phyloP scores from a whole-genome alignment of 306 rosid genomes.

The Cucurbita moschata region DNA sequence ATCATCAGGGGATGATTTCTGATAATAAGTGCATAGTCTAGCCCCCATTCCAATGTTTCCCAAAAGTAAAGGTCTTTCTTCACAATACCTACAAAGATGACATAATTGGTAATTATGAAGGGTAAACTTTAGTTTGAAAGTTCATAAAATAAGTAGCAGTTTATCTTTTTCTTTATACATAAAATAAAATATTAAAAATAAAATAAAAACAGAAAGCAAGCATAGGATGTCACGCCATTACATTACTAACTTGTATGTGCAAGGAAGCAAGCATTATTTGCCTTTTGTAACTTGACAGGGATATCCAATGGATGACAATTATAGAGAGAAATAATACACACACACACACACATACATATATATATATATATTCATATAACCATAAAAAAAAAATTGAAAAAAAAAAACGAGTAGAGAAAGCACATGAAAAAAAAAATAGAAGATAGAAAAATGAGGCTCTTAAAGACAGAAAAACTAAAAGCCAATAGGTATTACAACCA shows the following conservation, averaged over 20 bases:
- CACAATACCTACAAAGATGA: conserved; percentile 60
- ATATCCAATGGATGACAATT: neutral
- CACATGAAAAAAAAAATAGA: too few relatives aligned
- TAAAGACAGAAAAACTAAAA: neutral
- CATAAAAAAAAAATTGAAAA: neutral
- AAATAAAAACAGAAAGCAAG: neutral
- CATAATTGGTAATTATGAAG: conserved; percentile 4
- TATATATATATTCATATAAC: neutral
- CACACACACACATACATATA: neutral
- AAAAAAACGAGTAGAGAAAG: neutral
- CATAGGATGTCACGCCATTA: neutral
- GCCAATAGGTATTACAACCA: neutral
- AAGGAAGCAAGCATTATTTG: neutral
- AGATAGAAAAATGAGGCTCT: neutral
- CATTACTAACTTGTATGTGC: neutral
- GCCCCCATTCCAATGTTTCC: conserved; percentile 95
- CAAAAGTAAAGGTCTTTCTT: conserved; percentile 92
- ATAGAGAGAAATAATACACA: neutral
- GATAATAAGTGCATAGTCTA: conserved; percentile 87
- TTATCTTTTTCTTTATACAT: neutral
- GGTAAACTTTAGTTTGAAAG: conserved; percentile 2
- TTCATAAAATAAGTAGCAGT: neutral
- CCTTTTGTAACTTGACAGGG: neutral
- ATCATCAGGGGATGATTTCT: conserved; percentile 74
- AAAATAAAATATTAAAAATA: neutral